A percentile compares a stretch with the other conserved stretches of the same genome.
Evolutionary conservation across 23 red algal species (phyloP).

Genomic region (Pyropia haitanensis): DNA sequence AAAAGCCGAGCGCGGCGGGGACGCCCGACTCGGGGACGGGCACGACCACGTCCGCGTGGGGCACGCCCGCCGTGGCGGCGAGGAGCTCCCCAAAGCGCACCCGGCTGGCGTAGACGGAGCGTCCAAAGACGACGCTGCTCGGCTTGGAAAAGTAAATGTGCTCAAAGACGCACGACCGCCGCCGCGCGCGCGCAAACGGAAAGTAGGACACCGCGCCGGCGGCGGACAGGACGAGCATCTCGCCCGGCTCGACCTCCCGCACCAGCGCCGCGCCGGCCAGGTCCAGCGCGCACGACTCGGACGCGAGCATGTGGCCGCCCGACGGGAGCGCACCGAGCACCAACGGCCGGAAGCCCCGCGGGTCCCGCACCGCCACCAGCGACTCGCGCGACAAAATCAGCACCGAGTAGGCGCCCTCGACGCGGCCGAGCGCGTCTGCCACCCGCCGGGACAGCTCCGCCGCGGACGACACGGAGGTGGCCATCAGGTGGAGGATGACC

Average conservation of each 20-base stretch:
- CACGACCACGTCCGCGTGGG: constrained; percentile 52
- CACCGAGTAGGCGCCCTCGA: constrained; percentile 91
- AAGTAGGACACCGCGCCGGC: constrained; percentile 35
- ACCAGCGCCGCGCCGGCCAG: constrained; percentile 68
- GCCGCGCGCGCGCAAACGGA: constrained; percentile 77
- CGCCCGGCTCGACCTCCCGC: constrained; percentile 91
- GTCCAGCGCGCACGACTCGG: constrained; percentile 87
- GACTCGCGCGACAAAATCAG: constrained; percentile 39
- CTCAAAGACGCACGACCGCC: constrained; percentile 91
- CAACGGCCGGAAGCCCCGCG: constrained; percentile 86
- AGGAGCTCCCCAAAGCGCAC: constrained; percentile 92
- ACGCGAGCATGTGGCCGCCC: constrained; percentile 51
- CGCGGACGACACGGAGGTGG: constrained; percentile 50
- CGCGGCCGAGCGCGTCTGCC: constrained; percentile 76
- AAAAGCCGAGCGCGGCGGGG: constrained; percentile 83
- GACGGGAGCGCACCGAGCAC: constrained; percentile 66
- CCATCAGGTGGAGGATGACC: constrained; percentile 94
- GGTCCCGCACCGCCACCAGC: constrained; percentile 86
- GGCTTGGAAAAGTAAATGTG: constrained; percentile 94
- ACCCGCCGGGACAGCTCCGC: constrained; percentile 30
- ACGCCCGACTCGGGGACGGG: constrained; percentile 83
- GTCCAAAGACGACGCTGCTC: constrained; percentile 79
- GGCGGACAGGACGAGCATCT: constrained; percentile 69
- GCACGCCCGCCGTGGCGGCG: constrained; percentile 28
- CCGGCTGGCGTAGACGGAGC: constrained; percentile 85